A percentile compares a stretch with the other conserved stretches of the same genome.
phyloP scores from a whole-genome alignment of 768 basidiomycete species.

The Lactarius sanguifluus region DNA sequence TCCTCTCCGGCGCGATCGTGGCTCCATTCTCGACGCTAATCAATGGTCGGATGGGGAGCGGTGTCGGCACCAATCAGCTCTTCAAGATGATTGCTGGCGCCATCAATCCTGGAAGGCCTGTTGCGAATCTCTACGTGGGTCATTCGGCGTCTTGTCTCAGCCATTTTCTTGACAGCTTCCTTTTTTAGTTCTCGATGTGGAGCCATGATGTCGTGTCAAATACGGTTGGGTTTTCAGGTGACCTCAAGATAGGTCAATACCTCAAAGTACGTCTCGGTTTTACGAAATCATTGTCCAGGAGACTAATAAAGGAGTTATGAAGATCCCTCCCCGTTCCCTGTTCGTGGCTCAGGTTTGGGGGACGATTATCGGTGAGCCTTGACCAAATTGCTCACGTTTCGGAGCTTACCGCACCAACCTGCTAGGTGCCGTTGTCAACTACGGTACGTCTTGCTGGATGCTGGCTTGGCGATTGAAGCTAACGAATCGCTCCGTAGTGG shows the following conservation, averaged over 20 bases:
- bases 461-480: conserved; percentile 31
- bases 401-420: background rate
- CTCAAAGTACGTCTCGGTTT: conserved; percentile 26
- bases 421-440: conserved; percentile 39
- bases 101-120: conserved; percentile 60
- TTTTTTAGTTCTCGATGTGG: conserved; percentile 61
- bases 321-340: conserved; percentile 66
- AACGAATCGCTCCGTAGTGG: conserved; percentile 37
- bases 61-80: conserved; percentile 57
- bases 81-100: conserved; percentile 67
- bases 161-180: background rate
- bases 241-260: conserved; percentile 60
- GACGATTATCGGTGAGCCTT: conserved; percentile 49
- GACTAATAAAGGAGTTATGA: conserved; percentile 34
- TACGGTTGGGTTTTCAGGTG: conserved; percentile 52
- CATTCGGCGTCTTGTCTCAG: background rate
- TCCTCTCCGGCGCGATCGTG: conserved; percentile 46
- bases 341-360: conserved; percentile 68
- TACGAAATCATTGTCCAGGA: background rate
- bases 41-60: conserved; percentile 58
- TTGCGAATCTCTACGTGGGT: conserved; percentile 64
- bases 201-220: conserved; percentile 59
- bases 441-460: conserved; percentile 29
- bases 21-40: conserved; percentile 58
- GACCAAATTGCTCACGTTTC: background rate